Evolutionary conservation across 305 asterid genomes (phyloP).

Genomic region (Petunia hybrid): DNA sequence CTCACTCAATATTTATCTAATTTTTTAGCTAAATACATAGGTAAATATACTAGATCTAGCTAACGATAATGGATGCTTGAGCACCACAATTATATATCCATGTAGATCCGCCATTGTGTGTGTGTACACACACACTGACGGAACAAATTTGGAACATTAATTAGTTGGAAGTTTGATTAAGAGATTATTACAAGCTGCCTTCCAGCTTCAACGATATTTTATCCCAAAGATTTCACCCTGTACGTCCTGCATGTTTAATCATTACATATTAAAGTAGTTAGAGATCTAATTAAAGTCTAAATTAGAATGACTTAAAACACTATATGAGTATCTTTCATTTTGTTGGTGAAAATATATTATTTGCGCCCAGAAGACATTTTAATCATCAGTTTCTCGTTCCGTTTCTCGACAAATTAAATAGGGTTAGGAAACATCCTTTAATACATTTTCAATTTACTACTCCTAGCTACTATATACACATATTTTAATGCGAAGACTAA

Average conservation of each 20-base stretch:
- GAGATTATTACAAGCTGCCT: constrained; percentile 27
- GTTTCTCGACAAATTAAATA: no score
- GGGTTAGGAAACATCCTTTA: not conserved
- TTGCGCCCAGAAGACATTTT: no score
- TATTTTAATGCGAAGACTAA: not conserved
- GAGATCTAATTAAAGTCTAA: not conserved
- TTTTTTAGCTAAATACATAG: no score
- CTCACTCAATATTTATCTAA: no score
- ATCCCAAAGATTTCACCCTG: not conserved
- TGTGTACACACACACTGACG: no score
- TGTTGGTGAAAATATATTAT: no score
- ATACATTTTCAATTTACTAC: not conserved
- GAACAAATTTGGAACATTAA: not conserved
- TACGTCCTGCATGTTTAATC: not conserved
- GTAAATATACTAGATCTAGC: no score
- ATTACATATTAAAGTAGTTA: constrained; percentile 11
- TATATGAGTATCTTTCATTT: not conserved
- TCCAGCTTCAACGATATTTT: constrained; percentile 22
- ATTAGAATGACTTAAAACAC: not conserved
- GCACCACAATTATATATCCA: no score
- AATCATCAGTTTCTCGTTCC: no score
- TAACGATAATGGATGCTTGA: no score
- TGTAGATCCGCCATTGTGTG: no score
- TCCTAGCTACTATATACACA: no score
- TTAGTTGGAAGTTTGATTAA: not conserved